phyloP scores from a whole-genome alignment of 441 rosid species.

The Biscutella auriculata region DNA sequence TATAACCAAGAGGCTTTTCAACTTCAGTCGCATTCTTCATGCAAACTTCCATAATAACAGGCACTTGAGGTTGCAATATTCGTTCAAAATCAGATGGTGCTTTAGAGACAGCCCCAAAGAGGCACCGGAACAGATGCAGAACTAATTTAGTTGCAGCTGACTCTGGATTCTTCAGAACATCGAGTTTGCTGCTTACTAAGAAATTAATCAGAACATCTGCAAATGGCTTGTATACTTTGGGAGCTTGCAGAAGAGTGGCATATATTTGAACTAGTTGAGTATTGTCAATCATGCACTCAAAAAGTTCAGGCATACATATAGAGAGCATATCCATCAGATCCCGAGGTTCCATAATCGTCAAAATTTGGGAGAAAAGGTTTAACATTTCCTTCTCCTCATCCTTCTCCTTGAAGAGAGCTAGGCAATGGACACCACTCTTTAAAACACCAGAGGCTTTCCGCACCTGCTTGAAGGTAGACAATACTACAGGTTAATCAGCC shows the following conservation, averaged over 20 bases:
- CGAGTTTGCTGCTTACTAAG: constrained; percentile 80
- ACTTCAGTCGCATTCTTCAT: constrained; percentile 89
- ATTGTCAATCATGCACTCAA: constrained; percentile 90
- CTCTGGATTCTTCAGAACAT: constrained; percentile 72
- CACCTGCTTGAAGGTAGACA: constrained; percentile 39
- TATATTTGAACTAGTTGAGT: constrained; percentile 80
- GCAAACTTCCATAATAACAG: constrained; percentile 87
- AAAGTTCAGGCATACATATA: constrained; percentile 91
- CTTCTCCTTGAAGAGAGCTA: constrained; percentile 94
- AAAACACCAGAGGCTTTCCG: constrained; percentile 94
- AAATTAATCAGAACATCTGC: constrained; percentile 89
- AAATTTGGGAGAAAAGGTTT: constrained; percentile 72
- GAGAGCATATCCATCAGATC: constrained; percentile 99
- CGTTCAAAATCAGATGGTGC: constrained; percentile 93
- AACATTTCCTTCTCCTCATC: constrained; percentile 97
- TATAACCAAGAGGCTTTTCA: constrained; percentile 84
- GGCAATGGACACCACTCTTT: constrained; percentile 90
- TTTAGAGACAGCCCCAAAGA: constrained; percentile 83
- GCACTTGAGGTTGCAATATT: constrained; percentile 86
- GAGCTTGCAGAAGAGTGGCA: constrained; percentile 69
- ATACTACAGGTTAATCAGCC: constrained; percentile 23
- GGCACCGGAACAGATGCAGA: constrained; percentile 75
- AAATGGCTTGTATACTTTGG: constrained; percentile 76
- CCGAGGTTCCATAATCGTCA: constrained; percentile 92
- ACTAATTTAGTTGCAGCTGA: constrained; percentile 76